These are phyloP conservation scores for Lichenothelia convexa DNA, from an alignment of 495 filamentous ascomycete genomes.

Conservation along the genomic window DNA sequence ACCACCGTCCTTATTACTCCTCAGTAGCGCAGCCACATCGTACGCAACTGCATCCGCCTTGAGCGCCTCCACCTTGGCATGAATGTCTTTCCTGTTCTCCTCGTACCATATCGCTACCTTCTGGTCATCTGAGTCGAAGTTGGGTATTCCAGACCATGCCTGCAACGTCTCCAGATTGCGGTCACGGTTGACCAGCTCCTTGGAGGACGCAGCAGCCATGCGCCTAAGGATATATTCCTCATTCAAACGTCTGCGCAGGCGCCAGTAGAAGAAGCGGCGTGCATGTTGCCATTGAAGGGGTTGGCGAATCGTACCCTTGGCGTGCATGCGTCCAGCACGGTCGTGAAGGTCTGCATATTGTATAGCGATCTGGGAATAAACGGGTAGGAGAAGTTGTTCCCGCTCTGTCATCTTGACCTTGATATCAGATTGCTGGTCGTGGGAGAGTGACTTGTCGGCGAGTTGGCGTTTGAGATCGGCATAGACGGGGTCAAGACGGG, in stretches of 20 bases:
- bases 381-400: conserved; percentile 73
- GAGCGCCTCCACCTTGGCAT: conserved; percentile 59
- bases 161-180: conserved; percentile 47
- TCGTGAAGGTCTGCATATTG: conserved; percentile 97
- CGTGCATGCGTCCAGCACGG: conserved; percentile 91
- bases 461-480: conserved; percentile 61
- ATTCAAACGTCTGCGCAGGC: conserved; percentile 86
- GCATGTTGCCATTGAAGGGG: conserved; percentile 73
- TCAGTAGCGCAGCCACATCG: conserved; percentile 62
- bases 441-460: conserved; percentile 43
- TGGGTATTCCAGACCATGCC: conserved; percentile 56
- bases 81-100: conserved; percentile 70
- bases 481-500: conserved; percentile 73
- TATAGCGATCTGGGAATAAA: conserved; percentile 81
- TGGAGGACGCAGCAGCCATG: conserved; percentile 40
- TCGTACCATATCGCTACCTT: conserved; percentile 93
- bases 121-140: conserved; percentile 58
- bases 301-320: conserved; percentile 81
- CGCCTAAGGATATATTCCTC: conserved; percentile 90
- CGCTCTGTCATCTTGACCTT: conserved; percentile 77
- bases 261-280: conserved; percentile 99
- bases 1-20: conserved; percentile 55
- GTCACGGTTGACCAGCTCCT: conserved; percentile 18
- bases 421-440: conserved; percentile 55
- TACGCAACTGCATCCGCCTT: conserved; percentile 57